phyloP scores from a whole-genome alignment of 1,284 basidiomycete species.

The Gymnopus androsaceus region DNA sequence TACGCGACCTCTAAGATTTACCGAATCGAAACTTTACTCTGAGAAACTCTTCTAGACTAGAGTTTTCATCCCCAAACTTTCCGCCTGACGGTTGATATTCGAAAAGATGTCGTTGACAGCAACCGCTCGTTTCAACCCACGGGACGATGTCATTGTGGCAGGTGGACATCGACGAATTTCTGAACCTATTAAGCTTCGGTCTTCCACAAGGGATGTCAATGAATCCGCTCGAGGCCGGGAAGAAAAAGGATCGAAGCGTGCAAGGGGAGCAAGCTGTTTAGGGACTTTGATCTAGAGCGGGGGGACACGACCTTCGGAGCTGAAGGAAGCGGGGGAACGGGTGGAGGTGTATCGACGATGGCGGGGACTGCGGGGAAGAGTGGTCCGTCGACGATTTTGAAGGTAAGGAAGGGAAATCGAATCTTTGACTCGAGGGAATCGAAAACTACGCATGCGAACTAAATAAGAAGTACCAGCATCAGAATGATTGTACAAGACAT shows the following conservation, averaged over 20 bases:
- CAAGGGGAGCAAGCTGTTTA: constrained; percentile 31
- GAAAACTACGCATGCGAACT: constrained; percentile 10
- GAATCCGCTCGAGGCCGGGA: constrained; percentile 35
- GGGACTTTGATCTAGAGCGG: constrained; percentile 4
- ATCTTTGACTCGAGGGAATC: constrained; percentile 11
- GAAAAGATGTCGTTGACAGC: constrained; percentile 13
- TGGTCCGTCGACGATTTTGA: background rate
- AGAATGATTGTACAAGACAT: background rate
- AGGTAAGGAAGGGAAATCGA: constrained; percentile 13
- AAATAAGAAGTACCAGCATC: background rate
- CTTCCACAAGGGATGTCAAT: constrained; percentile 30
- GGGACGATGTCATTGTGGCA: background rate
- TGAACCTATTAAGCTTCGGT: constrained; percentile 4
- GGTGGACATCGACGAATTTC: background rate
- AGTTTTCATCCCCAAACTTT: constrained; percentile 8
- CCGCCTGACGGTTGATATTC: constrained; percentile 8
- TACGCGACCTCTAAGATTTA: background rate
- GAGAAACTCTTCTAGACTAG: too few relatives aligned
- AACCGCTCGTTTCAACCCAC: constrained; percentile 1
- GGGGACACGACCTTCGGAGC: constrained; percentile 10
- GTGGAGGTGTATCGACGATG: background rate
- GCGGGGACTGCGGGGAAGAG: background rate
- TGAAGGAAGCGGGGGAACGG: background rate
- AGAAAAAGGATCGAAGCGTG: constrained; percentile 35
- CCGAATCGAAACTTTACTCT: too few relatives aligned